phyloP scores from a whole-genome alignment of 2,329 filamentous ascomycete genomes.

The Colletotrichum lupini region DNA sequence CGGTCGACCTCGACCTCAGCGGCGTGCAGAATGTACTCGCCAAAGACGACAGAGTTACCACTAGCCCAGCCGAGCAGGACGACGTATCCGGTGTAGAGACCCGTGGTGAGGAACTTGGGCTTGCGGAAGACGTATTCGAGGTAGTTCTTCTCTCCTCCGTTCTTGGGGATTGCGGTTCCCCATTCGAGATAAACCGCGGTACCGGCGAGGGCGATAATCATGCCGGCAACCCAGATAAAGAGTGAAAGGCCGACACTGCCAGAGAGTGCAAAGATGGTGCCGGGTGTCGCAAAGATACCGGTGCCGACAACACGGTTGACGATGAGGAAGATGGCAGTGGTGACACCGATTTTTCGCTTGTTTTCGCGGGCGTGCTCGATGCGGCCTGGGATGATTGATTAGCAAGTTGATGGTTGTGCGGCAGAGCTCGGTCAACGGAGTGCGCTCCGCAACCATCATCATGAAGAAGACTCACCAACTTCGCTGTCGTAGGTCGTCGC shows the following conservation, averaged over 20 bases:
- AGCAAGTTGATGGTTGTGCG: background rate
- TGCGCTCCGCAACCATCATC: background rate
- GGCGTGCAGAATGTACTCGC: conserved; percentile 76
- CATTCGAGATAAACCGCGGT: conserved; percentile 75
- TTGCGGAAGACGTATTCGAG: conserved; percentile 72
- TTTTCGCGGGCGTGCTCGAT: conserved; percentile 55
- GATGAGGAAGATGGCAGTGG: conserved; percentile 68
- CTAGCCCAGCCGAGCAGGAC: conserved; percentile 74
- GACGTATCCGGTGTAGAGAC: conserved; percentile 70
- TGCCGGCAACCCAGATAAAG: conserved; percentile 72
- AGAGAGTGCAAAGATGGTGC: conserved; percentile 64
- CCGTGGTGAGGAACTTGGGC: conserved; percentile 70
- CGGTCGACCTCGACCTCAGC: conserved; percentile 69
- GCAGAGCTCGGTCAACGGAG: too few species aligned
- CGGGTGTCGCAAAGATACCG: conserved; percentile 74
- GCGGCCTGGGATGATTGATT: conserved; percentile 38
- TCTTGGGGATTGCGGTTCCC: conserved; percentile 72
- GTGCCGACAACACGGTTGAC: conserved; percentile 75
- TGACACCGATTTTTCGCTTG: conserved; percentile 66
- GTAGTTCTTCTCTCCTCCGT: conserved; percentile 76
- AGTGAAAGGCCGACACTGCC: conserved; percentile 72
- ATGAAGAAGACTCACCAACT: conserved; percentile 23
- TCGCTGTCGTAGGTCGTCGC: conserved; percentile 33
- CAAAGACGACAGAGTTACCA: conserved; percentile 76
- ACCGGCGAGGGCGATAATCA: conserved; percentile 70